Evolutionary conservation across 805 yeast species (phyloP), one percentile per base, ranked within the genome.

Genomic region (Teunomyces funiuensis): DNA sequence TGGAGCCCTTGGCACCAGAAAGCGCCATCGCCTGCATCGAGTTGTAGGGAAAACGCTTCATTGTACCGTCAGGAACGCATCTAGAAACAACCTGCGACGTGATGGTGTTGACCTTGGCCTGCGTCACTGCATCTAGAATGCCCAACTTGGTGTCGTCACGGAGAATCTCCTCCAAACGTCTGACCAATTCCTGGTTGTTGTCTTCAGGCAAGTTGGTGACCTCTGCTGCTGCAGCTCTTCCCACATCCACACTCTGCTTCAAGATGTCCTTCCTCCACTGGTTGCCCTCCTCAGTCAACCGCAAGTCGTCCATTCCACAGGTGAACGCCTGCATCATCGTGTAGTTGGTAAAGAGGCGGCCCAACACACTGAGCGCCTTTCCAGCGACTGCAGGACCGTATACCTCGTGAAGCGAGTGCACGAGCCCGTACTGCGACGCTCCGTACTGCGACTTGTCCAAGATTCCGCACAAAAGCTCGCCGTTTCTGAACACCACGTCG

Each of bases 231-330:
- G 98, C 97, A 51, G 76, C 75, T 61, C 91, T 78, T 58, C 99
- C 99, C 43, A 82, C 83, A 55, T 85, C 95, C 39, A 76, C 77
- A 18, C 95, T 82, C 45, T 82, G 82, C 51, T 79, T 70, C 62
- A 95, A 75, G 47, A 93, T 86, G 45, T 88, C 95, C 10, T 70
- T 69, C 74, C 99, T 82, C 91, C 95, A 83, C 45, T 74, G 58
- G 63, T 95, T 90, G 60, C 99, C 99, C 54, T 88, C 96, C 3
- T 65, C 79, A 16, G 98, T 93, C 53, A 95, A 76, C 61, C 96
- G 80, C 64, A 93, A 75, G 71, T 93, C 99, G 63, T 93, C 99
- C 99, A 93, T 95, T 77, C 99, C 99, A 82, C 99, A 93, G 6
- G 99, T 93, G 61, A 93, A 87, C 1, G 97, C 98, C 43, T 88